phyloP scores from a whole-genome alignment of 2,329 filamentous ascomycete genomes.

The Arthroderma sp. region DNA sequence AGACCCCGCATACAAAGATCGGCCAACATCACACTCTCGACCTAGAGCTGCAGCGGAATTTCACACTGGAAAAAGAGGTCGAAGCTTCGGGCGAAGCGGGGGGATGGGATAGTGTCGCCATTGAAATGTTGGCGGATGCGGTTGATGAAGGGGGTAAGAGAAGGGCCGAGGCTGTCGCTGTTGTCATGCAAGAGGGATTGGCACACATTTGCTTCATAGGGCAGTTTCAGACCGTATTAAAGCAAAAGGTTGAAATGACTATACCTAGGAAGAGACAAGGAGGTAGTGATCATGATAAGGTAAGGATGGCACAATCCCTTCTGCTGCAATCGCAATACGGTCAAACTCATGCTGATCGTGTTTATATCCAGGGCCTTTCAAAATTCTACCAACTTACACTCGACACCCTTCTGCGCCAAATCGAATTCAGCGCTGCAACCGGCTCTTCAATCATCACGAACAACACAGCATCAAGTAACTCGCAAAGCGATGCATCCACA shows the following conservation, averaged over 20 bases:
- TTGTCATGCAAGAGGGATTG: slow-evolving; percentile 74
- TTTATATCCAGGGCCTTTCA: slow-evolving; percentile 43
- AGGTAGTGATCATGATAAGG: slow-evolving; percentile 38
- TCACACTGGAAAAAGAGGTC: slow-evolving; percentile 70
- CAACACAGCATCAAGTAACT: slow-evolving; percentile 17
- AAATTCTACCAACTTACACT: slow-evolving; percentile 69
- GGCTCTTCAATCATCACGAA: slow-evolving; percentile 24
- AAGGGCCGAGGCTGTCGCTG: slow-evolving; percentile 70
- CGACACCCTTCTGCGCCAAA: slow-evolving; percentile 59
- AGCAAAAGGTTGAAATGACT: slow-evolving; percentile 36
- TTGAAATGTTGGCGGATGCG: slow-evolving; percentile 64
- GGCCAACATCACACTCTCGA: slow-evolving; percentile 62
- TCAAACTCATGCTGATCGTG: too few relatives aligned
- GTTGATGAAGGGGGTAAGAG: slow-evolving; percentile 55
- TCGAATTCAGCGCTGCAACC: slow-evolving; percentile 51
- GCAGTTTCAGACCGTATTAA: slow-evolving; percentile 36
- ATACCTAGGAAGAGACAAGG: slow-evolving; percentile 35
- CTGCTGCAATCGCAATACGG: too few relatives aligned
- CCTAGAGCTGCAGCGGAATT: slow-evolving; percentile 74
- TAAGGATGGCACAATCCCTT: slow-evolving; percentile 8
- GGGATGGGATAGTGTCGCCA: slow-evolving; percentile 82
- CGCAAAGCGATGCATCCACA: slow-evolving; percentile 33
- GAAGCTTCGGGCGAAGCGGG: slow-evolving; percentile 31
- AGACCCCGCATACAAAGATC: slow-evolving; percentile 54
- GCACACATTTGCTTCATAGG: slow-evolving; percentile 40